Evolutionary conservation across 1,139 yeast species (phyloP), one percentile per base, ranked within the genome.

Genomic region (Geotrichum klebahnii): DNA sequence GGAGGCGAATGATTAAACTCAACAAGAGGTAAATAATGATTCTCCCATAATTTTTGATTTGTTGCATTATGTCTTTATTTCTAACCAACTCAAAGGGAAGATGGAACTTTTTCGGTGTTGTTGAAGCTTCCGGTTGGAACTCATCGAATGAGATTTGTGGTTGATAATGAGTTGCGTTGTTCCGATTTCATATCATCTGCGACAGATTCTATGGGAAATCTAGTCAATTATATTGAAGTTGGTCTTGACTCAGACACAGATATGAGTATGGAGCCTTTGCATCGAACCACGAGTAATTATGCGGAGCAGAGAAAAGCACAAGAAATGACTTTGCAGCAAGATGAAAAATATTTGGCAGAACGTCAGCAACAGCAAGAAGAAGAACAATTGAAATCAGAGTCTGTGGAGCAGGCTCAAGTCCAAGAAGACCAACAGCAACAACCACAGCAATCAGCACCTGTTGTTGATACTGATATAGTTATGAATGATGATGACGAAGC

Each of bases 191-290:
- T 92, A 58, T 96, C 97, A 14, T 90, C 97, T 0, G 80, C 99
- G 5, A 92, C 99, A 0, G 99, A 92, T 67, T 95, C 92, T 56
- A 90, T 90, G 78, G 99, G 99, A 48, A 90, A 92, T 58, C 85
- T 92, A 63, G 97, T 79, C 52, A 78, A 74, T 56, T 95, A 94
- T 62, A 89, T 94, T 67, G 95, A 95, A 76, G 81, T 90, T 9
- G 74, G 96, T 2, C 83, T 92, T 0, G 95, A 85, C 64, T 24
- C 33, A 14, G 49, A 42, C 16, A 96, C 46, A 34, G 6, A 32
- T 19, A 57, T 90, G 94, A 26, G 42, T 58, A 48, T 42, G 47
- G 51, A 48, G 40, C 51, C 51, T 8, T 29, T 48, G 31, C 51
- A 48, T 35, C 36, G 51, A n/a, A 48, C 51, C 8, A 12, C 35